phyloP scores from a whole-genome alignment of 495 filamentous ascomycete genomes.

The Neurospora pannonica region DNA sequence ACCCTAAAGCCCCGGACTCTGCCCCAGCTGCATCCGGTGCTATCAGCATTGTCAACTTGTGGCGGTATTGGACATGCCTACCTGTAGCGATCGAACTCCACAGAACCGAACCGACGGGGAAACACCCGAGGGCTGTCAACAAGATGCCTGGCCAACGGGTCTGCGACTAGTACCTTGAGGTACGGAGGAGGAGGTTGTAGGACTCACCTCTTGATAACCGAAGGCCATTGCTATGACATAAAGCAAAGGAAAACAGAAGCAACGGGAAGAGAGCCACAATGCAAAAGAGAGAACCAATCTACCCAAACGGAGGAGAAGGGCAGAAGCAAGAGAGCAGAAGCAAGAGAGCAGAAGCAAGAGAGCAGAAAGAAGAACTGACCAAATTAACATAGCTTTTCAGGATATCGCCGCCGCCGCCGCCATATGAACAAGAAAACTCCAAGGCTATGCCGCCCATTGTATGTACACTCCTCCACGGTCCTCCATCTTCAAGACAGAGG shows the following conservation, averaged over 20 bases:
- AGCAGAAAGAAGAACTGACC: not conserved
- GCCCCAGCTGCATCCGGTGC: not conserved
- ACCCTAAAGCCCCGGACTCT: not conserved
- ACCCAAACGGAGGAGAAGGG: not conserved
- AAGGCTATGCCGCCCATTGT: conserved; percentile 2
- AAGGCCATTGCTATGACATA: not conserved
- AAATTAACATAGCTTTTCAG: not conserved
- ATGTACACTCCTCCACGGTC: not conserved
- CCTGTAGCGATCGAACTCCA: not conserved
- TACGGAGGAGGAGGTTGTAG: not conserved
- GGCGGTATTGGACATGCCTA: not conserved
- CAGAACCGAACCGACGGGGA: not conserved
- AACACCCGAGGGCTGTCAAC: not conserved
- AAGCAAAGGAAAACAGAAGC: not conserved
- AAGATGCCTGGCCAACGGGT: not conserved
- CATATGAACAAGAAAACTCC: conserved; percentile 2
- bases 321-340: not conserved
- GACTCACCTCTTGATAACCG: not conserved
- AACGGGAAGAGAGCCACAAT: not conserved
- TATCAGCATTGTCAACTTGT: not conserved
- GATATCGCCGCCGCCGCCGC: not conserved
- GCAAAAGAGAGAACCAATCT: not conserved
- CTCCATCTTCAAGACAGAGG: not conserved
- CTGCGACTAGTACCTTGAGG: not conserved
- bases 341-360: not conserved